Evolutionary conservation across 176 grass and related monocot genomes (phyloP).

Genomic region (Zea luxurians): DNA sequence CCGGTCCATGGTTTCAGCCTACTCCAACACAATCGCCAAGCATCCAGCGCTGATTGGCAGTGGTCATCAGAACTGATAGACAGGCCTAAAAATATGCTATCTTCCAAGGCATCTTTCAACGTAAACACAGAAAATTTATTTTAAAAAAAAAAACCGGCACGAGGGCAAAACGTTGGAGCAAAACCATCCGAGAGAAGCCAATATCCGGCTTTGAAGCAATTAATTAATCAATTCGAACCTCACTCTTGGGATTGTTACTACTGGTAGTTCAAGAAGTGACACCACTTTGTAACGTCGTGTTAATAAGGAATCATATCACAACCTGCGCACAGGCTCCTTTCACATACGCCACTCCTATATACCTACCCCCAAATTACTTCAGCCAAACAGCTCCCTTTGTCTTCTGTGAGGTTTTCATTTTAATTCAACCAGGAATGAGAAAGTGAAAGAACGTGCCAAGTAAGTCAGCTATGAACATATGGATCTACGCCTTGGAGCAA

Average conservation of each 20-base stretch:
- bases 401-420: slow-evolving; percentile 35
- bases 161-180: neutral
- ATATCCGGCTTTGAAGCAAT: slow-evolving; percentile 9
- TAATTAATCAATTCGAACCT: slow-evolving; percentile 42
- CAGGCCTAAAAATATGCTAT: neutral
- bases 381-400: slow-evolving; percentile 31
- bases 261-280: slow-evolving; percentile 23
- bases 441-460: slow-evolving; percentile 32
- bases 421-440: slow-evolving; percentile 15
- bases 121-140: neutral
- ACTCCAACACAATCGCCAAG: neutral
- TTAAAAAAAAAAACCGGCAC: neutral
- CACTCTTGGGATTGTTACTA: slow-evolving; percentile 30
- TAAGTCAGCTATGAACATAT: slow-evolving; percentile 56
- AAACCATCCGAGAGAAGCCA: neutral
- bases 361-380: neutral
- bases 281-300: slow-evolving; percentile 21
- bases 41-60: neutral
- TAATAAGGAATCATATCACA: slow-evolving; percentile 23
- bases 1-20: too few relatives aligned
- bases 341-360: slow-evolving; percentile 27
- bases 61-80: neutral
- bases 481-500: slow-evolving; percentile 42
- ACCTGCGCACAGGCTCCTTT: slow-evolving; percentile 21
- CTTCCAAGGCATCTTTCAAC: neutral